phyloP scores from a whole-genome alignment of 164 flowering plant species.

The Euptelea pleiosperma region DNA sequence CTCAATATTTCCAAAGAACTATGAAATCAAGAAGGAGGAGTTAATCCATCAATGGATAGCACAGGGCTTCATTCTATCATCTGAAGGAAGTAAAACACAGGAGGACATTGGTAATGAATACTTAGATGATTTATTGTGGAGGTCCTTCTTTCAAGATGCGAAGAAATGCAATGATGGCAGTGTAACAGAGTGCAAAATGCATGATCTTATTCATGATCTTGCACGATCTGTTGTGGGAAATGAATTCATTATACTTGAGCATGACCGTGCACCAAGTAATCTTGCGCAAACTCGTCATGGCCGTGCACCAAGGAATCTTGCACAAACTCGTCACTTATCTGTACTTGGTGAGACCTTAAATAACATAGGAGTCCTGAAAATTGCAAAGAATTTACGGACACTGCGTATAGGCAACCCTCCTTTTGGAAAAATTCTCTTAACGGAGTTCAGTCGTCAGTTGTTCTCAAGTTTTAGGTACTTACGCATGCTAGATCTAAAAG shows the following conservation, averaged over 20 bases:
- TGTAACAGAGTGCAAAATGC: too few relatives aligned
- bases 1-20: slow-evolving; percentile 19
- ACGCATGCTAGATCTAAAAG: slow-evolving; percentile 21
- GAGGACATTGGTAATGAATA: slow-evolving; percentile 13
- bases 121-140: slow-evolving; percentile 14
- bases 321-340: background rate
- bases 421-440: too few relatives aligned
- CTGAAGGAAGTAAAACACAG: background rate
- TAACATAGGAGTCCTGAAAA: background rate
- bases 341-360: background rate
- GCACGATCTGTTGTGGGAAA: too few relatives aligned
- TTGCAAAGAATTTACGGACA: slow-evolving; percentile 2
- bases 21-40: slow-evolving; percentile 1
- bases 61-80: slow-evolving; percentile 18
- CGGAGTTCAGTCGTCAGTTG: too few relatives aligned
- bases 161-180: too few relatives aligned
- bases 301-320: too few relatives aligned
- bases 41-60: slow-evolving; percentile 26
- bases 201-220: too few relatives aligned
- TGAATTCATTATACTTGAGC: too few relatives aligned
- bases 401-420: too few relatives aligned
- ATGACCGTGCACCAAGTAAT: too few relatives aligned
- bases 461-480: slow-evolving; percentile 1
- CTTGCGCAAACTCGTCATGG: background rate
- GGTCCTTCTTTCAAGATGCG: too few relatives aligned